A percentile compares a stretch with the other conserved stretches of the same genome.
phyloP scores from a whole-genome alignment of 768 basidiomycete genomes.

The Amanita rimosa region DNA sequence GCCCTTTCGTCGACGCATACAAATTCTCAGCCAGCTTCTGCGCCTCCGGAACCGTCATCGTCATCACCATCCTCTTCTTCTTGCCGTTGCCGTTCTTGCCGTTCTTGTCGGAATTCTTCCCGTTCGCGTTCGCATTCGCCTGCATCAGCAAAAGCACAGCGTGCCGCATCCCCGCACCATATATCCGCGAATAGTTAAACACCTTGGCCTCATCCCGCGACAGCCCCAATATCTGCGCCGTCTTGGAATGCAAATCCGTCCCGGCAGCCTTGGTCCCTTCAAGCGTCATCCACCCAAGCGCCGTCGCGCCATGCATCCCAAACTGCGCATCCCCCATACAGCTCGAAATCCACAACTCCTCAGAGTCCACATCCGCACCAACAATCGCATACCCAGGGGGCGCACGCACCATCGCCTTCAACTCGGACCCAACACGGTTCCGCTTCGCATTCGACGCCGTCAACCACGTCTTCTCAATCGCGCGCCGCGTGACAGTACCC shows the following conservation, averaged over 20 bases:
- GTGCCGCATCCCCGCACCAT: slow-evolving; percentile 96
- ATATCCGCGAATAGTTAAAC: slow-evolving; percentile 98
- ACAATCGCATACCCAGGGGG: slow-evolving; percentile 91
- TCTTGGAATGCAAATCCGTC: slow-evolving; percentile 95
- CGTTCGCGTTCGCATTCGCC: no score
- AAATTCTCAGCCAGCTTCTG: slow-evolving; percentile 72
- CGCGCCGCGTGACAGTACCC: slow-evolving; percentile 96
- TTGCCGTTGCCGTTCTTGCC: slow-evolving; percentile 18
- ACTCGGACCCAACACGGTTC: slow-evolving; percentile 95
- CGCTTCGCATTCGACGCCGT: slow-evolving; percentile 97
- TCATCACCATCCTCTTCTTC: slow-evolving; percentile 12
- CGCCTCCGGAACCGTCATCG: slow-evolving; percentile 68
- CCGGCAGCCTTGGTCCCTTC: slow-evolving; percentile 93
- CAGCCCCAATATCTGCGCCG: slow-evolving; percentile 85
- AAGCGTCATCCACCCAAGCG: slow-evolving; percentile 98
- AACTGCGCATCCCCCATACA: slow-evolving; percentile 99
- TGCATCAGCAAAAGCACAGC: slow-evolving; percentile 83
- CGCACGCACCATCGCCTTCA: slow-evolving; percentile 95
- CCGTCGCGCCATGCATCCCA: slow-evolving; percentile 91
- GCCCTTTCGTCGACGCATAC: slow-evolving; percentile 90
- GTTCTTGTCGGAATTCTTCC: slow-evolving; percentile 38
- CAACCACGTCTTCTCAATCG: slow-evolving; percentile 97
- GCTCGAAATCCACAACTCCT: slow-evolving; percentile 98
- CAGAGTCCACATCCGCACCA: slow-evolving; percentile 97
- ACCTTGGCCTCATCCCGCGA: slow-evolving; percentile 94